These are phyloP conservation scores for Termitomyces sp. DNA, from an alignment of 1,284 basidiomycete species.

Conservation along the genomic window DNA sequence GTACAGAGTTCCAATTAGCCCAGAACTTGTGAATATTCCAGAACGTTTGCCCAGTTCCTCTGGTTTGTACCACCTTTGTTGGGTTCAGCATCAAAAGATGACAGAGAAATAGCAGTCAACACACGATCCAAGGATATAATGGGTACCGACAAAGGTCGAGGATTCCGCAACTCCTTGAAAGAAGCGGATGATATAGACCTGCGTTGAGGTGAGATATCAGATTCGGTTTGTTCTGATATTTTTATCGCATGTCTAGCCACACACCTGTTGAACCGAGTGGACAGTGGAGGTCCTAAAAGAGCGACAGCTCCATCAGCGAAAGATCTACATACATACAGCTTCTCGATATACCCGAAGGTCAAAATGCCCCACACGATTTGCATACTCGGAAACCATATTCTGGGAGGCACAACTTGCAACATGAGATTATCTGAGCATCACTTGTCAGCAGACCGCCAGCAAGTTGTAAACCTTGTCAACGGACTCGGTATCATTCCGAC, in stretches of 20 bases:
- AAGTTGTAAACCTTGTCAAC: not conserved
- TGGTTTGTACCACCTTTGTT: slow-evolving; percentile 60
- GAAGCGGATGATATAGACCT: slow-evolving; percentile 72
- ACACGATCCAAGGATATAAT: slow-evolving; percentile 68
- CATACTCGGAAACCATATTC: slow-evolving; percentile 63
- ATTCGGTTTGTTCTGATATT: not conserved
- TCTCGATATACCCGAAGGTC: slow-evolving; percentile 47
- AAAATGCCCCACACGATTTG: slow-evolving; percentile 61
- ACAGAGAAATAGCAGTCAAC: not conserved
- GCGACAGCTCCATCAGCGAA: not conserved
- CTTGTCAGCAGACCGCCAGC: not conserved
- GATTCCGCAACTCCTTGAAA: slow-evolving; percentile 71
- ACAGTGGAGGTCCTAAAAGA: slow-evolving; percentile 48
- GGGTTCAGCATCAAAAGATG: not conserved
- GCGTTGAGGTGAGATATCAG: not conserved
- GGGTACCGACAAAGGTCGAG: slow-evolving; percentile 72
- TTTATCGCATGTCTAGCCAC: not conserved
- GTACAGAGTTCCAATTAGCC: slow-evolving; percentile 59
- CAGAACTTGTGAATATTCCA: slow-evolving; percentile 67
- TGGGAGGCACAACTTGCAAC: slow-evolving; percentile 55
- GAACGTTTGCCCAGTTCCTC: slow-evolving; percentile 66
- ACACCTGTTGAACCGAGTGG: slow-evolving; percentile 52
- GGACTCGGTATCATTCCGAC: slow-evolving; percentile 68
- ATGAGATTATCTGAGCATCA: slow-evolving; percentile 50
- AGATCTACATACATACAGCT: not conserved